Evolutionary conservation across 306 rosid species (phyloP).

Genomic region (Prunus dulcis): DNA sequence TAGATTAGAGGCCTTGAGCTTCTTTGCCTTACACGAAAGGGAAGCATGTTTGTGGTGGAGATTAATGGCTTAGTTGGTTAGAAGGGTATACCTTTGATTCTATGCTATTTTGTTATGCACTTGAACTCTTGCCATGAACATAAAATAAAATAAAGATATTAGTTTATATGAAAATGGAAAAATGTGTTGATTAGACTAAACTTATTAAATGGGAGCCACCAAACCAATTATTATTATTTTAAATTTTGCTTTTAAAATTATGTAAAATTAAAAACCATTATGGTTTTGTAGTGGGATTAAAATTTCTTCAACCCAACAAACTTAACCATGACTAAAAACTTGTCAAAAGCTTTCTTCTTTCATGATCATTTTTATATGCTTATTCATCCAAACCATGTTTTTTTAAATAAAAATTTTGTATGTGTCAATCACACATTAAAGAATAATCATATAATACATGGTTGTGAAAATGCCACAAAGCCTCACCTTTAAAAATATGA

Average conservation of each 20-base stretch:
- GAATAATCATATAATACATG: not conserved
- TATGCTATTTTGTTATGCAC: not conserved
- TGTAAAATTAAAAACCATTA: not conserved
- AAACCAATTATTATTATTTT: not conserved
- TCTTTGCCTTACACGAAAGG: conserved; percentile 15
- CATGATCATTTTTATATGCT: no score
- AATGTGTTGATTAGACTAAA: not conserved
- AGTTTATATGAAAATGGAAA: not conserved
- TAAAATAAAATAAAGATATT: not conserved
- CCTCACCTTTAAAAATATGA: not conserved
- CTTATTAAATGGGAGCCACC: not conserved
- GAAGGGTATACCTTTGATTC: conserved; percentile 11
- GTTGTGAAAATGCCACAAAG: not conserved
- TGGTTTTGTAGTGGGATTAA: not conserved
- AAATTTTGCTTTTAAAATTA: not conserved
- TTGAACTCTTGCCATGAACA: not conserved
- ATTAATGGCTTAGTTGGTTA: not conserved
- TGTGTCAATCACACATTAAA: not conserved
- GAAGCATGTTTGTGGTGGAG: conserved; percentile 16
- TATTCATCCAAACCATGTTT: no score
- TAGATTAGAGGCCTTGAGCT: not conserved
- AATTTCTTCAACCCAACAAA: not conserved
- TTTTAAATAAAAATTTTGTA: no score
- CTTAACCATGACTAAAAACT: not conserved
- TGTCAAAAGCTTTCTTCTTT: not conserved